Base-by-base conservation (phyloP, 495 filamentous ascomycete species). In the Trichoderma gamsii region DNA sequence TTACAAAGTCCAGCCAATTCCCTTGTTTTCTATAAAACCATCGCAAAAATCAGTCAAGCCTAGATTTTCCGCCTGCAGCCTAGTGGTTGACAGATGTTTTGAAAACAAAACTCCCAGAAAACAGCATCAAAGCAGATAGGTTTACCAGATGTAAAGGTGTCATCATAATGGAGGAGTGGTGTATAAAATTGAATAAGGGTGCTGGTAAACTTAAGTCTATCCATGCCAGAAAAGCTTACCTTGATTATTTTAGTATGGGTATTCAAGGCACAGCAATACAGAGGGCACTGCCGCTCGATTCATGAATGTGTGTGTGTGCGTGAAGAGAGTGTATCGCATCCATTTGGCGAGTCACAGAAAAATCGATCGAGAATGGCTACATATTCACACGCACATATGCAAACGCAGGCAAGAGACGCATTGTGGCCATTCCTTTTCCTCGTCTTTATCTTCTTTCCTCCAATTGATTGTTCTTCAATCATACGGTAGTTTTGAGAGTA, bases 61-160 rank as follows among this genome's bases (percentile, higher is more conserved):
- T 29, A 61, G 63, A 6, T 66, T 66, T 12, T 66, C 65, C 65
- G 41, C 65, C 12, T 15, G 38, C 43, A 66, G 41, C 65, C 65
- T 52, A 51, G 65, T 66, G 65, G 65, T 66, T 66, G 43, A 51
- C 43, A 15, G 65, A 29, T 11, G 44, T 49, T 49, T 15, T 49
- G 35, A 38, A 38, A 7, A 38, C 13, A 32, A 66, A n/a, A 21
- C 16, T 25, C 3, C 41, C 65, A 15, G 65, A 32, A 32, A 66
- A 66, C 65, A 16, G 43, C 65, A 51, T 51, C 41, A 41, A 18
- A 27, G 65, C 41, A 66, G 27, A 23, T 66, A 66, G 65, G 65
- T 66, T 66, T 66, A 66, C 65, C 65, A 66, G 65, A 66, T 49
- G 65, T 66, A 25, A 38, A 66, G 43, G 65, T 66, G 65, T 66